phyloP scores from a whole-genome alignment of 164 flowering plant genomes.

The Aristolochia contorta region DNA sequence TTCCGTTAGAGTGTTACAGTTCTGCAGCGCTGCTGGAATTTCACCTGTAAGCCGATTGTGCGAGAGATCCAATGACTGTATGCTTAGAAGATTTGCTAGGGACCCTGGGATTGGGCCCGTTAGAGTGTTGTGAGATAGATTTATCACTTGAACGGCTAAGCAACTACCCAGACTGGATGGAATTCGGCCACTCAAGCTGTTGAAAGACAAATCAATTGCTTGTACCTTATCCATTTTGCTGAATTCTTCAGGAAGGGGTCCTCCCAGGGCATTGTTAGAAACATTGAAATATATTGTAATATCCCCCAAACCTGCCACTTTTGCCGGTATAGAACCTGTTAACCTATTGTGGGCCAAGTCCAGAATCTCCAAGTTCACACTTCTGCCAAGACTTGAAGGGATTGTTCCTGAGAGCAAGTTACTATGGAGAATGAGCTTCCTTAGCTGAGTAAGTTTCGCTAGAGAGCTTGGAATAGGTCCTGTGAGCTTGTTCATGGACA shows the following conservation, averaged over 20 bases:
- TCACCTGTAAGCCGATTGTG: slow-evolving; percentile 15
- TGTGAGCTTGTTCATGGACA: slow-evolving; percentile 16
- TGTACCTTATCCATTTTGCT: slow-evolving; percentile 18
- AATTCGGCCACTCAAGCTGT: slow-evolving; percentile 17
- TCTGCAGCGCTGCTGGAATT: slow-evolving; percentile 25
- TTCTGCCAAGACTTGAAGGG: slow-evolving; percentile 18
- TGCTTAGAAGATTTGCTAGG: slow-evolving; percentile 14
- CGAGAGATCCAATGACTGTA: slow-evolving; percentile 20
- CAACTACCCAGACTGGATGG: slow-evolving; percentile 17
- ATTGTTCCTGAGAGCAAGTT: slow-evolving; percentile 19
- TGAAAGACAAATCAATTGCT: slow-evolving; percentile 20
- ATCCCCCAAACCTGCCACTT: slow-evolving; percentile 15
- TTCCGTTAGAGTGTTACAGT: slow-evolving; percentile 20
- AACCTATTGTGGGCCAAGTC: slow-evolving; percentile 18
- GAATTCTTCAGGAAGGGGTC: slow-evolving; percentile 14
- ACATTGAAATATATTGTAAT: slow-evolving; percentile 16
- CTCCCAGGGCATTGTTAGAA: slow-evolving; percentile 15
- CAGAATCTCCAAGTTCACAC: slow-evolving; percentile 14
- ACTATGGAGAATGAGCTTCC: slow-evolving; percentile 8
- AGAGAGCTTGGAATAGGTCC: slow-evolving; percentile 20
- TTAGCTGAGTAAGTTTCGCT: slow-evolving; percentile 17
- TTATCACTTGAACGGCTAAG: slow-evolving; percentile 15
- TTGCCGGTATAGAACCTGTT: slow-evolving; percentile 17
- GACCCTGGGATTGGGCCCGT: slow-evolving; percentile 17
- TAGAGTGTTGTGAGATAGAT: slow-evolving; percentile 16